These are phyloP conservation scores for Wickerhamiella kazuoi DNA, from an alignment of 805 yeast genomes.

Conservation along the genomic window DNA sequence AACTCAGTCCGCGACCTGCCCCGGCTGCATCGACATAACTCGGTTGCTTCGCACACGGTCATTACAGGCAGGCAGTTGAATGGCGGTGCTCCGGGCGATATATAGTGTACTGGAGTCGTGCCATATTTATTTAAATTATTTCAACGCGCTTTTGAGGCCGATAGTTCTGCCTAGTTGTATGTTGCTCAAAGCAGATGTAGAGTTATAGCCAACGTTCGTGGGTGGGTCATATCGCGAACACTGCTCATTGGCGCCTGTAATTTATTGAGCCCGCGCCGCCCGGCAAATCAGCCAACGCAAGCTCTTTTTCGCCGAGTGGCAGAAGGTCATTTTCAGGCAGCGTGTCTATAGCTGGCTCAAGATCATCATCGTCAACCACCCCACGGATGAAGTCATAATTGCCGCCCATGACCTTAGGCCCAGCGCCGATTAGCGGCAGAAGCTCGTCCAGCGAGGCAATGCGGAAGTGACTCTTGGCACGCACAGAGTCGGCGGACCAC, in stretches of 20 bases:
- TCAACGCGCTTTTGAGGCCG: too few species aligned
- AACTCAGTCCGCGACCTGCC: background rate
- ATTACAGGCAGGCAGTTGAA: too few species aligned
- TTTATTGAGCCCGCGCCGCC: too few species aligned
- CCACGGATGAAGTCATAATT: constrained; percentile 1
- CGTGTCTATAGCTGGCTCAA: too few species aligned
- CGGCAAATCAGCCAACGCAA: constrained; percentile 1
- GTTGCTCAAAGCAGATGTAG: too few species aligned
- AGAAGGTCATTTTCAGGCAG: constrained; percentile 2
- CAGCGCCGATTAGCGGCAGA: background rate
- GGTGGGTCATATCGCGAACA: too few species aligned
- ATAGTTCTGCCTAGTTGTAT: too few species aligned
- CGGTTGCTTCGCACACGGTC: background rate
- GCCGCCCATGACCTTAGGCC: background rate
- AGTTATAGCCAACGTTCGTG: too few species aligned
- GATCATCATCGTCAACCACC: background rate
- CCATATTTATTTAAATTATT: too few species aligned
- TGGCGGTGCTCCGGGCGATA: too few species aligned
- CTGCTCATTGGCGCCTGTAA: too few species aligned
- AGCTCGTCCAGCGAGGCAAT: constrained; percentile 1
- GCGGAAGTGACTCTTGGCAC: background rate
- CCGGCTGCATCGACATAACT: background rate
- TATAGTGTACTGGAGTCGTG: too few species aligned
- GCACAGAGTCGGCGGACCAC: background rate
- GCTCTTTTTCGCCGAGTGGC: constrained; percentile 5